These are phyloP conservation scores for Fusarium caatingaense DNA, from an alignment of 2,329 filamentous ascomycete species.

Conservation along the genomic window DNA sequence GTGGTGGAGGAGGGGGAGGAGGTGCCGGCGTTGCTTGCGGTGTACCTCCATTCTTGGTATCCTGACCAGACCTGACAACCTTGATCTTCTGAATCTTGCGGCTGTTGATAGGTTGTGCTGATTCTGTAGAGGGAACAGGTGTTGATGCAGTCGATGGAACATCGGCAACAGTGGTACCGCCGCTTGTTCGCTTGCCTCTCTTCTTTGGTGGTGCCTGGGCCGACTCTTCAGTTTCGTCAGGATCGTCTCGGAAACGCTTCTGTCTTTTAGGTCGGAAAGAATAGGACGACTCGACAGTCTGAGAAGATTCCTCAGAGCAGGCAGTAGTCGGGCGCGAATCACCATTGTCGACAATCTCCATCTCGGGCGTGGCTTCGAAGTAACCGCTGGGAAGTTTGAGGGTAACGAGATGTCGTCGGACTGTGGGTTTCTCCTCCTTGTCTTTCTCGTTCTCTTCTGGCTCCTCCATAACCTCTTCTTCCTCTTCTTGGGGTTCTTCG, in stretches of 20 bases:
- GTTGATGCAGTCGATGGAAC: constrained; percentile 33
- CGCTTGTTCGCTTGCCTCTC: constrained; percentile 48
- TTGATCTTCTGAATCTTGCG: constrained; percentile 56
- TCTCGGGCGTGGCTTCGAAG: constrained; percentile 53
- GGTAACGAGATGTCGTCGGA: constrained; percentile 50
- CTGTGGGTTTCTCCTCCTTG: constrained; percentile 44
- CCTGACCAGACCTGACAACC: constrained; percentile 49
- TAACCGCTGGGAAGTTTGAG: constrained; percentile 57
- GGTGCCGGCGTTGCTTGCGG: background rate
- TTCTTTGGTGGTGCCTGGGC: constrained; percentile 55
- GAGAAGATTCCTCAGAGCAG: constrained; percentile 62
- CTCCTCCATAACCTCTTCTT: constrained; percentile 13
- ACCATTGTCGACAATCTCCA: constrained; percentile 55
- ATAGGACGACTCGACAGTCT: constrained; percentile 63
- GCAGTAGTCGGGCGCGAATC: constrained; percentile 65
- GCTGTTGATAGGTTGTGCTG: constrained; percentile 30
- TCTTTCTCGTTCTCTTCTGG: constrained; percentile 42
- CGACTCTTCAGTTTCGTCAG: constrained; percentile 55
- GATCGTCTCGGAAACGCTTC: constrained; percentile 64
- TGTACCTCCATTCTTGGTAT: constrained; percentile 47
- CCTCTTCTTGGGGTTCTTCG: constrained; percentile 44
- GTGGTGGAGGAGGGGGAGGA: background rate
- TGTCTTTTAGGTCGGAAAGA: constrained; percentile 67
- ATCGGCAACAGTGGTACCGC: constrained; percentile 23
- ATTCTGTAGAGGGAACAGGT: constrained; percentile 37